Percentiles rank a stretch among this genome's conserved stretches.
phyloP scores from a whole-genome alignment of 768 basidiomycete species.

The Trichaptum fuscoviolaceum region DNA sequence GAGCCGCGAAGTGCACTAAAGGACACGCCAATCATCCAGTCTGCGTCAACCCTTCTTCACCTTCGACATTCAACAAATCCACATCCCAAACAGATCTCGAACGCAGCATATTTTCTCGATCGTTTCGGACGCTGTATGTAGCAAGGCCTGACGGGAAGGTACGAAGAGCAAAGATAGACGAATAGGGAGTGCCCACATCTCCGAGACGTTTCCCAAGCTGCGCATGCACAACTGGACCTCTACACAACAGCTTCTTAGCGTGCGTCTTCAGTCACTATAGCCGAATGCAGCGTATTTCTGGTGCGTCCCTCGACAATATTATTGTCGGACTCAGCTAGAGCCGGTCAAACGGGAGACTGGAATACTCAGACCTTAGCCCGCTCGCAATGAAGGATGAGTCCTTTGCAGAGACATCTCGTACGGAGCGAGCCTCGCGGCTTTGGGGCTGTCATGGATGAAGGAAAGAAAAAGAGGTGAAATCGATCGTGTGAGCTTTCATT shows the following conservation, averaged over 20 bases:
- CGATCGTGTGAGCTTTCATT: background rate
- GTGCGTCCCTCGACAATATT: slow-evolving; percentile 22
- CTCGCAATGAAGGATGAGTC: slow-evolving; percentile 24
- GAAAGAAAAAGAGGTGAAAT: background rate
- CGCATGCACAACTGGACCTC: background rate
- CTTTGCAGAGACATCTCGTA: slow-evolving; percentile 18
- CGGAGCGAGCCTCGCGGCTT: slow-evolving; percentile 38
- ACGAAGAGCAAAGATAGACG: background rate
- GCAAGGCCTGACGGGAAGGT: background rate
- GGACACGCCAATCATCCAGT: background rate
- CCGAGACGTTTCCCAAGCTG: background rate
- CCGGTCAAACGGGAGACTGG: slow-evolving; percentile 22
- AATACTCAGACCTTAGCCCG: slow-evolving; percentile 37
- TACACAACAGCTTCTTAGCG: background rate
- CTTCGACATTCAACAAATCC: background rate
- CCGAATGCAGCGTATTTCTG: slow-evolving; percentile 20
- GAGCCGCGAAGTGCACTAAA: slow-evolving; percentile 12
- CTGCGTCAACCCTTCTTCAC: background rate
- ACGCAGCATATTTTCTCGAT: too few species aligned
- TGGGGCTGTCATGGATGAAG: slow-evolving; percentile 26
- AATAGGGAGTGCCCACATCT: background rate
- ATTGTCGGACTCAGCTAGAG: slow-evolving; percentile 25
- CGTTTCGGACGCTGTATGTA: too few species aligned
- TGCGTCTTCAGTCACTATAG: background rate
- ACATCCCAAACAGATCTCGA: too few species aligned